A percentile compares a stretch with the other conserved stretches of the same genome.
Evolutionary conservation across 2,329 filamentous ascomycete genomes (phyloP).

Genomic region (Colletotrichum sp.): DNA sequence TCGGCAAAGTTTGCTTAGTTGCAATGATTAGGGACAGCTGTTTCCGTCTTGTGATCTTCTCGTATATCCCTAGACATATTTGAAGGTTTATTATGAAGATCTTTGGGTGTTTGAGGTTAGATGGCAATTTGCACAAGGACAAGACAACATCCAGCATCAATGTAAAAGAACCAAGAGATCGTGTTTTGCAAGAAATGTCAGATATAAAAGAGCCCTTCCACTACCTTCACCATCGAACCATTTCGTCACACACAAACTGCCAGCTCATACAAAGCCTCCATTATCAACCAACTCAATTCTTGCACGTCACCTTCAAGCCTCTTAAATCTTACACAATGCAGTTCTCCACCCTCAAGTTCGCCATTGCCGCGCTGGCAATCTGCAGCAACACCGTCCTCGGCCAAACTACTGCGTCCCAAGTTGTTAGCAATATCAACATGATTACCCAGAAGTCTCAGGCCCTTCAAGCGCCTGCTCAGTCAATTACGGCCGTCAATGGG

Average conservation of each 20-base stretch:
- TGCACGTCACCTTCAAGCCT: neutral
- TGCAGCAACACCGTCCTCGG: constrained; percentile 21
- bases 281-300: neutral
- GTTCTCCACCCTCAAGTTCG: constrained; percentile 20
- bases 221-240: neutral
- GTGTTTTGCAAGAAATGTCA: neutral
- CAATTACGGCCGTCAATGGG: constrained; percentile 29
- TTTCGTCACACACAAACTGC: accelerated
- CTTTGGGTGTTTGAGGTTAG: neutral
- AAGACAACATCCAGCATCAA: neutral
- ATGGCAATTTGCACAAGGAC: neutral
- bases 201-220: neutral
- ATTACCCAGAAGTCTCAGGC: constrained; percentile 29
- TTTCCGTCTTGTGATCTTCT: neutral
- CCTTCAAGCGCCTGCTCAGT: constrained; percentile 29
- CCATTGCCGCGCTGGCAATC: constrained; percentile 21
- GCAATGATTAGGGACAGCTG: neutral
- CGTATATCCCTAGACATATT: neutral
- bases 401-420: constrained; percentile 20
- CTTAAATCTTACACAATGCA: constrained; percentile 16
- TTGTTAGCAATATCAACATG: constrained; percentile 26
- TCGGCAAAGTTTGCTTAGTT: neutral
- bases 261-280: neutral
- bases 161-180: too few relatives aligned
- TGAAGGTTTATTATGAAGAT: neutral